Evolutionary conservation across 2,329 filamentous ascomycete species (phyloP).

Genomic region (Monilinia vaccinii-corymbosi): DNA sequence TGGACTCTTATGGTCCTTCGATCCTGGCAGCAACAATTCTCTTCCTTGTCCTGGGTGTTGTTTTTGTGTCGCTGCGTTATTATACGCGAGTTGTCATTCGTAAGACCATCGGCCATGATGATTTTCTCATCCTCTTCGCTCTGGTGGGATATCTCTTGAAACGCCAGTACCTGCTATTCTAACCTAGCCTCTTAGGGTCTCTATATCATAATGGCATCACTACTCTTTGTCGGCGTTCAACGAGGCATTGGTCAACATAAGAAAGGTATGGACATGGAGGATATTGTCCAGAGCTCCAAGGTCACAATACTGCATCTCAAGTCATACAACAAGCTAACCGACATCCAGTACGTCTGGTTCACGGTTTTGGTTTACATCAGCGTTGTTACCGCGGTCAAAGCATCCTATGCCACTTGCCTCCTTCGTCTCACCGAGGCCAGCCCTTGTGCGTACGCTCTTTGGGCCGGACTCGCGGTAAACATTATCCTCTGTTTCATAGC

Average conservation of each 20-base stretch:
- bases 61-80: conserved; percentile 3
- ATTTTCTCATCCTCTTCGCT: conserved; percentile 5
- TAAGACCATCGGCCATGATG: conserved; percentile 7
- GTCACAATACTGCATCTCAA: background rate
- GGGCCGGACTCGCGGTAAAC: conserved; percentile 3
- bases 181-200: background rate
- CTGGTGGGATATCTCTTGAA: background rate
- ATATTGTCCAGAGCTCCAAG: conserved; percentile 8
- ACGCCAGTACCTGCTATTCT: background rate
- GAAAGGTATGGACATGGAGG: background rate
- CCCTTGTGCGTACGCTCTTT: conserved; percentile 3
- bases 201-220: conserved; percentile 6
- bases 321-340: background rate
- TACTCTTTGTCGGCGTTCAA: conserved; percentile 6
- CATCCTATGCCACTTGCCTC: conserved; percentile 7
- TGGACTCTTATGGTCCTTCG: conserved; percentile 8
- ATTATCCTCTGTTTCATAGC: conserved; percentile 4
- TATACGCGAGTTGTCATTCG: conserved; percentile 3
- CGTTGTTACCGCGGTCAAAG: conserved; percentile 4
- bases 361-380: conserved; percentile 5
- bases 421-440: conserved; percentile 5
- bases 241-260: conserved; percentile 7
- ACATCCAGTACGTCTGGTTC: conserved; percentile 8
- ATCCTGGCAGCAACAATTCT: conserved; percentile 1
- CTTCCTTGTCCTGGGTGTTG: conserved; percentile 3